phyloP scores from a whole-genome alignment of 371 early-diverging fungal species.

The Fennellomyces sp. region DNA sequence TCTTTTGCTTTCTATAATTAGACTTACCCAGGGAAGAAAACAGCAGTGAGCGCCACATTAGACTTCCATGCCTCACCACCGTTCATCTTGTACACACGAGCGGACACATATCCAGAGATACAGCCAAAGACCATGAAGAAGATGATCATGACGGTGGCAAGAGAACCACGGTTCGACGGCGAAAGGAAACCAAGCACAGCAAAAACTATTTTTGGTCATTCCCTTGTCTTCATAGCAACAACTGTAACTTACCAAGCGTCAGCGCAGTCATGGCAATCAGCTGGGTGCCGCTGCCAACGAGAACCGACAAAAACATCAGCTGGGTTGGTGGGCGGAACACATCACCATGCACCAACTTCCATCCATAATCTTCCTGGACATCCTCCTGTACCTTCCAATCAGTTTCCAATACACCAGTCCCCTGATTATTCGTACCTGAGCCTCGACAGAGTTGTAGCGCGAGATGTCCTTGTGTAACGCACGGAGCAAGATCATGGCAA shows the following conservation, averaged over 20 bases:
- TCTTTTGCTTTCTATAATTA: not conserved
- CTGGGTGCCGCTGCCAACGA: conserved; percentile 92
- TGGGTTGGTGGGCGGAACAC: conserved; percentile 89
- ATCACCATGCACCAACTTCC: conserved; percentile 95
- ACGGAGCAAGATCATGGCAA: conserved; percentile 83
- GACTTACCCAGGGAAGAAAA: conserved; percentile 81
- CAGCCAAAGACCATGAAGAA: conserved; percentile 88
- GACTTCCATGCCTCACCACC: conserved; percentile 87
- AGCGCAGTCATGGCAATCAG: conserved; percentile 84
- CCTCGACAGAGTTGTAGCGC: conserved; percentile 73
- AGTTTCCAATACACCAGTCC: not conserved
- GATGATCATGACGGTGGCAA: conserved; percentile 87
- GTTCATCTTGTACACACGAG: conserved; percentile 93
- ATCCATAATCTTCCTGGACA: conserved; percentile 88
- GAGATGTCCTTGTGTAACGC: conserved; percentile 88
- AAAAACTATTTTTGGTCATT: conserved; percentile 59
- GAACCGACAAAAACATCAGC: conserved; percentile 80
- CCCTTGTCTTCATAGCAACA: not conserved
- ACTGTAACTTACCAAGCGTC: conserved; percentile 52
- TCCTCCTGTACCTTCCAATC: conserved; percentile 59
- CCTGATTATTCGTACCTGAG: conserved; percentile 58
- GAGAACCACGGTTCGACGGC: conserved; percentile 92
- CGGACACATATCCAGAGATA: conserved; percentile 87
- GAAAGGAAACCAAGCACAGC: conserved; percentile 97
- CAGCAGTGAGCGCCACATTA: conserved; percentile 83